Base-by-base conservation (phyloP, 495 filamentous ascomycete genomes). In the Penicillium soppii region DNA sequence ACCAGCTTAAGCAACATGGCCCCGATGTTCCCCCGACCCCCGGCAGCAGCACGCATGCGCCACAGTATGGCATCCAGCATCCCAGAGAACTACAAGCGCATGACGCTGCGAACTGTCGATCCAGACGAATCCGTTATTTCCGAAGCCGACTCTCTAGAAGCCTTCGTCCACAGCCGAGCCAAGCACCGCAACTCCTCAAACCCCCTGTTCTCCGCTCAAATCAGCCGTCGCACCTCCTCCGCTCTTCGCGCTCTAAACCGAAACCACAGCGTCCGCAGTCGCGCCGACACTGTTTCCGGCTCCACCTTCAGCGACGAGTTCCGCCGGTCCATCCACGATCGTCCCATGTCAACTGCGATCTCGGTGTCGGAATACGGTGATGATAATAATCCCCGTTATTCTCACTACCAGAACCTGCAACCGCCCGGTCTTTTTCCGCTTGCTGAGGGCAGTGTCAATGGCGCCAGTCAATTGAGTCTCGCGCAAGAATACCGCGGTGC, bases 151-250 rank as follows among this genome's bases (percentile, higher is more conserved):
- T 76, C 73, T 5, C 50, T 76, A 8, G 71, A 76, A 45, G 73
- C 73, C 2, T 76, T 76, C 49, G 70, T 76, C 6, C 71, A 76
- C 51, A 67, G 65, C 43, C 70, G 73, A 0, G 73, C 73, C 29
- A 74, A 70, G 44, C 55, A 63, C 50, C 70, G 73, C 47, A 74
- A 74, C 51, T 73, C 73, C 2, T 57, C 71, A 27, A 76, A 76
- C 40, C 73, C 73, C 2, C 53, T 74, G 19, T 74, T 76, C 49
- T 69, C 73, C 7, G 68, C 68, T 7, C 68, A 72, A 42, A 54
- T 67, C 48, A 65, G 62, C 21, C 69, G 67, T 16, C 65, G 68
- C 43, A 55, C 50, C 9, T 69, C 70, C 9, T 74, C 71, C 6
- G 64, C 65, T 17, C 33, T 69, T 3, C 68, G 73, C 6, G 70